Base-by-base conservation (phyloP, 2,329 filamentous ascomycete genomes). In the Plenodomus lindquistii region DNA sequence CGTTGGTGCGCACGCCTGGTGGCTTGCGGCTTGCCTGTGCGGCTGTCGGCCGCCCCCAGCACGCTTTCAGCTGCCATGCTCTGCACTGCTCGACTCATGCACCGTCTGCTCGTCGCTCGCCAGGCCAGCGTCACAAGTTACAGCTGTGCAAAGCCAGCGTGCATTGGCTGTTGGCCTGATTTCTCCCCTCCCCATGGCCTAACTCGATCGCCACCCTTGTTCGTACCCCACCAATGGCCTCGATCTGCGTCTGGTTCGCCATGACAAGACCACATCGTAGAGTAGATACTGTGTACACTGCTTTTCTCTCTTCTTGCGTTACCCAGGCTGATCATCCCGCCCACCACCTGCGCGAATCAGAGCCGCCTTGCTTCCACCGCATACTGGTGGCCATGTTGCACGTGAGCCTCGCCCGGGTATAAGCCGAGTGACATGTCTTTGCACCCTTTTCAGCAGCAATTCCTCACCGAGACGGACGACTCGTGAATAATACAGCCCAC, bases 331-430 rank as follows among this genome's bases (percentile, higher is more conserved):
- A 21, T 42, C 47, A 40, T 38, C 38, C 50, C 41, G 46, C 43
- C 19, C 40, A 31, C 36, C 37, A 37, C 37, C 24, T 43, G 21
- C 42, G 43, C 39, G 27, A 50, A 29, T 42, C 42, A 38, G 46
- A 29, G 39, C 50, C 50, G 46, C 42, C 50, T 35, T 38, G 42
- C 35, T 43, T 38, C 44, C 49, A 58, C 52, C 34, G 40, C 47
- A 48, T 37, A 24, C 16, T n/a, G 6, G 44, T 43, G 20, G 42
- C 17, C 40, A 27, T 22, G 51, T 57, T 40, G 55, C 53, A 57
- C 57, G 50, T 48, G 45, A 53, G 45, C 47, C 37, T 40, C 40
- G 42, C 45, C 44, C 56, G 56, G 56, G 21, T 52, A 39, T 44
- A 37, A 47, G 50, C 55, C 57, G 55, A 60, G 48, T 34, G 21